These are phyloP conservation scores for Candida sakaeoensis DNA, from an alignment of 805 yeast species.

Conservation along the genomic window DNA sequence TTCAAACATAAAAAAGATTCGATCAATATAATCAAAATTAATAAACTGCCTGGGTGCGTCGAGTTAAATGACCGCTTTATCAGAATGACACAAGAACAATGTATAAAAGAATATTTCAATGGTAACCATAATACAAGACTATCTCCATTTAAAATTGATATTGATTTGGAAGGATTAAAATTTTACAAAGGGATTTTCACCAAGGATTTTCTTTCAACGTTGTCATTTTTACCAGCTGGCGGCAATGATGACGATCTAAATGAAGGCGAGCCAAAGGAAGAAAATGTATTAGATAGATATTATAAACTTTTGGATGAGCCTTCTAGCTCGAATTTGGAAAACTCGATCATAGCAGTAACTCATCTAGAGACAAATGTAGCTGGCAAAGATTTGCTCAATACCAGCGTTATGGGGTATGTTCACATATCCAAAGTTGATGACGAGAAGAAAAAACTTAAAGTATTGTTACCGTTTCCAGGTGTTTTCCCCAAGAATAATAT, in stretches of 20 bases:
- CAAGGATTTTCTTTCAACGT: slow-evolving; percentile 31
- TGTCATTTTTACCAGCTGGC: slow-evolving; percentile 41
- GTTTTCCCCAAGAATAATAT: slow-evolving; percentile 66
- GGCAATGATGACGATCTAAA: slow-evolving; percentile 36
- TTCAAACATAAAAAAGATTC: slow-evolving; percentile 32
- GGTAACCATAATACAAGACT: slow-evolving; percentile 65
- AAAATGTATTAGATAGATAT: slow-evolving; percentile 30
- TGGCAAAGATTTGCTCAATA: slow-evolving; percentile 48
- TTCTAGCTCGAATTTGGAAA: slow-evolving; percentile 57
- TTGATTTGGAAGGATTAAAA: slow-evolving; percentile 55
- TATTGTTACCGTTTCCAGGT: slow-evolving; percentile 86
- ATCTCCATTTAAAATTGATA: slow-evolving; percentile 83
- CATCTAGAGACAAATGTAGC: slow-evolving; percentile 28
- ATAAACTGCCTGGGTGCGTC: slow-evolving; percentile 73
- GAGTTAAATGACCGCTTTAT: slow-evolving; percentile 66
- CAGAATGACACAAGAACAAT: slow-evolving; percentile 68
- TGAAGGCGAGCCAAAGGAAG: slow-evolving; percentile 22
- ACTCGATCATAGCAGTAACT: slow-evolving; percentile 66
- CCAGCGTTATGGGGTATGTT: slow-evolving; percentile 76
- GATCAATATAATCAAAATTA: slow-evolving; percentile 55
- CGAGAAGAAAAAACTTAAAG: slow-evolving; percentile 57
- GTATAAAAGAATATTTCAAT: slow-evolving; percentile 85
- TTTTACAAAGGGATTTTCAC: slow-evolving; percentile 58
- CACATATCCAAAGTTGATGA: slow-evolving; percentile 75
- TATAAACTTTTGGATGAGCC: slow-evolving; percentile 40